phyloP scores from a whole-genome alignment of 2,329 filamentous ascomycete species.

The Chalaropsis thielavioides region DNA sequence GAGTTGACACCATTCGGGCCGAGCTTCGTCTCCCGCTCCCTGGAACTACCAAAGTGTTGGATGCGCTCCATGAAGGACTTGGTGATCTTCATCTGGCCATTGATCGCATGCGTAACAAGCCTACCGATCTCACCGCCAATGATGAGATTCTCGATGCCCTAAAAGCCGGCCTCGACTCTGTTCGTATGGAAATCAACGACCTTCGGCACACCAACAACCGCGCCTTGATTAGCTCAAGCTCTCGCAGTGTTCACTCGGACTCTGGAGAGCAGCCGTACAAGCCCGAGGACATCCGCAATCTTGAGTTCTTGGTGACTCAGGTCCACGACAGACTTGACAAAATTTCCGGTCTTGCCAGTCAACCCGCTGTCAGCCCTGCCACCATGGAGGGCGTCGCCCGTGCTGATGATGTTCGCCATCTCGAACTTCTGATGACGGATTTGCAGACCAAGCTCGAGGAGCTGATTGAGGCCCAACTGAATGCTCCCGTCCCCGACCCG shows the following conservation, averaged over 20 bases:
- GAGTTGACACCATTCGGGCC: constrained; percentile 58
- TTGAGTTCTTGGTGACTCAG: constrained; percentile 13
- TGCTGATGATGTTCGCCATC: constrained; percentile 67
- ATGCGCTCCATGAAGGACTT: constrained; percentile 79
- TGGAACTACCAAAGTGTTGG: constrained; percentile 76
- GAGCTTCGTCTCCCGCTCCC: constrained; percentile 55
- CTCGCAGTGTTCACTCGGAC: constrained; percentile 32
- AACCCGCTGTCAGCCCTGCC: background rate
- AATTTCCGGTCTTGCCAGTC: background rate
- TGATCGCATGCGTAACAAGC: constrained; percentile 63
- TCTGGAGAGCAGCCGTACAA: background rate
- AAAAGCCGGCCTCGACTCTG: constrained; percentile 61
- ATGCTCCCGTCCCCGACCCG: constrained; percentile 35
- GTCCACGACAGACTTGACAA: constrained; percentile 13
- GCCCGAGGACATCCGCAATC: constrained; percentile 12
- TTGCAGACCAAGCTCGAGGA: constrained; percentile 68
- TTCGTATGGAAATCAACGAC: constrained; percentile 64
- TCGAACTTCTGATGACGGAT: constrained; percentile 71
- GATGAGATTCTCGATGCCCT: constrained; percentile 83
- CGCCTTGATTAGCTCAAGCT: constrained; percentile 39
- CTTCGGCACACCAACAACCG: constrained; percentile 47
- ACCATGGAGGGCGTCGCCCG: constrained; percentile 29
- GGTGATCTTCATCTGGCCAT: constrained; percentile 63
- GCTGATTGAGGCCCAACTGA: constrained; percentile 11
- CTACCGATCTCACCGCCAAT: constrained; percentile 66